Evolutionary conservation across 164 flowering plant genomes (phyloP), one percentile per base, ranked within the genome.

Genomic region (Liriodendron chinense): DNA sequence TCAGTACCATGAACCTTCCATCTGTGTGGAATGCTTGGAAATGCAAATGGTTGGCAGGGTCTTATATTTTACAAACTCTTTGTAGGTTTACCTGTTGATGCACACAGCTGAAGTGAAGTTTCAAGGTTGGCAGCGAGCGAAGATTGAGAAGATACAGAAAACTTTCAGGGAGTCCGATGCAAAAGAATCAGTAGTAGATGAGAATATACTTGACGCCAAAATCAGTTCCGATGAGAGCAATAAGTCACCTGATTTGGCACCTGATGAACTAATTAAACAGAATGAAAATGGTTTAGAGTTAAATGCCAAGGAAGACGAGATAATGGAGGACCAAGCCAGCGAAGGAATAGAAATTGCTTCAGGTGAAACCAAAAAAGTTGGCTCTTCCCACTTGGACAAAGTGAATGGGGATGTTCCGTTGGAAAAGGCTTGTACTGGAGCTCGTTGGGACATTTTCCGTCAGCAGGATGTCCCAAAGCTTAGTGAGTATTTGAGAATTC

Each of bases 391-490:
- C 23, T 62, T 68, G 63, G 75, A 74, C 47, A 63, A 49, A 73
- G 81, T 72, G 47, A 56, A 65, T 73, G 84, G 56, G 34, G 78
- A 71, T 56, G 71, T 24, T 69, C 16, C 49, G 43, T 49, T 78
- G 9, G 80, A 68, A 65, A 80, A 81, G 57, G 71, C 82, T 71
- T 72, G 25, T 71, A 82, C 89, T 21, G 97, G 93, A 77, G 91
- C 86, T 71, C 72, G 80, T 75, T 96, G 97, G 98, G 97, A 94
- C 83, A 85, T 96, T 72, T 96, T 94, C 70, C 91, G 93, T 14
- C 84, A 92, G 62, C 84, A 89, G 84, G 99, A 96, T 87, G 88
- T 87, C 77, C 89, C 93, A 65, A 91, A 86, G 80, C 74, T 96
- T 73, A 80, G 76, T 62, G 91, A 92, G 76, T 96, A 90, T 84